Percentiles rank a stretch among this genome's conserved stretches.
These are phyloP conservation scores for Alternaria postmessia DNA, from an alignment of 2,329 filamentous ascomycete species.

Conservation along the genomic window DNA sequence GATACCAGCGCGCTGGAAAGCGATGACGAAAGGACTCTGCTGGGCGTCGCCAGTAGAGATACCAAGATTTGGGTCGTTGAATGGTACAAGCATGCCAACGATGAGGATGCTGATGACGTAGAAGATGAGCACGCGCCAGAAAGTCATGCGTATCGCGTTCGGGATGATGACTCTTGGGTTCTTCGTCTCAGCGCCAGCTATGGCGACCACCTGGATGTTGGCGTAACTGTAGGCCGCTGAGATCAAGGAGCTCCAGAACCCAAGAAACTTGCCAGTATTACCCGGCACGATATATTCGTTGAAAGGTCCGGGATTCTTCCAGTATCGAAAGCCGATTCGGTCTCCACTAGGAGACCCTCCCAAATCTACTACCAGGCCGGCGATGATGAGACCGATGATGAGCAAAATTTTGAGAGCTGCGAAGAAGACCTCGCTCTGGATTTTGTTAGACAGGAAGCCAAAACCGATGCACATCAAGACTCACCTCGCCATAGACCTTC, in stretches of 20 bases:
- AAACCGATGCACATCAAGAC: not conserved
- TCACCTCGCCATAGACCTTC: slow-evolving; percentile 24
- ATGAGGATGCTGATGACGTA: slow-evolving; percentile 60
- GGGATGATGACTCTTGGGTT: slow-evolving; percentile 55
- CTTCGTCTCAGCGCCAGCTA: slow-evolving; percentile 41
- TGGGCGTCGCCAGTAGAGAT: slow-evolving; percentile 51
- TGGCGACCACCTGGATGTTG: slow-evolving; percentile 39
- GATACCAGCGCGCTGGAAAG: slow-evolving; percentile 71
- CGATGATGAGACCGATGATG: slow-evolving; percentile 39
- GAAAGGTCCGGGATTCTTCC: slow-evolving; percentile 68
- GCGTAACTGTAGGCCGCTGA: slow-evolving; percentile 56
- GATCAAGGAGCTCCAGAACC: slow-evolving; percentile 62
- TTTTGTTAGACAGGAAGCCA: not conserved
- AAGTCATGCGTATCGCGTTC: slow-evolving; percentile 61
- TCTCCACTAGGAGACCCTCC: slow-evolving; percentile 39
- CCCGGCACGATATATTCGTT: slow-evolving; percentile 58
- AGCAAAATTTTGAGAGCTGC: slow-evolving; percentile 56
- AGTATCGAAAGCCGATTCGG: slow-evolving; percentile 69
- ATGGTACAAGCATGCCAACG: slow-evolving; percentile 65
- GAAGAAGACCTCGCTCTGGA: slow-evolving; percentile 58
- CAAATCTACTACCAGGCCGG: slow-evolving; percentile 40
- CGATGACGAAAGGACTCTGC: slow-evolving; percentile 63
- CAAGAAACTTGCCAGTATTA: slow-evolving; percentile 67
- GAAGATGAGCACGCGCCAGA: slow-evolving; percentile 63
- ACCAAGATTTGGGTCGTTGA: slow-evolving; percentile 58